Conservation (phyloP, 2,329 filamentous ascomycete genomes). For the Lecanosticta acicola region DNA sequence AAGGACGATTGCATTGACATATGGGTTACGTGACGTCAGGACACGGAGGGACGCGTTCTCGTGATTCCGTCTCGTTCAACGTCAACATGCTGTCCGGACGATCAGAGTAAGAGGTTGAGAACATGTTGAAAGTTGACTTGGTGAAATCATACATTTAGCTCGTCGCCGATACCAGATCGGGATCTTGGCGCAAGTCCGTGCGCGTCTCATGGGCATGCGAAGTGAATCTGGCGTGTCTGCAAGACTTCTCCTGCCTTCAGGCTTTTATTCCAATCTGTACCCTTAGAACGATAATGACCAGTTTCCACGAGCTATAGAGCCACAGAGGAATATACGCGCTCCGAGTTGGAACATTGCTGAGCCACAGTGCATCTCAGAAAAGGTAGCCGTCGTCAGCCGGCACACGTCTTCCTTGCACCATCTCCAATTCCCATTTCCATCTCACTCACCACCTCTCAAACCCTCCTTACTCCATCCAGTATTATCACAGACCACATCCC, state of each 20-base stretch:
- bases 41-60: not conserved
- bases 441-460: not conserved
- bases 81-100: too few relatives aligned
- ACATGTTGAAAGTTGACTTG: too few relatives aligned
- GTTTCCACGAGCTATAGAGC: too few relatives aligned
- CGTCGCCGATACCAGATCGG: slow-evolving; percentile 3
- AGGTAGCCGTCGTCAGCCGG: not conserved
- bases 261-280: too few relatives aligned
- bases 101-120: too few relatives aligned
- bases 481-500: not conserved
- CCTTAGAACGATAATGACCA: too few relatives aligned
- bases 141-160: not conserved
- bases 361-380: not conserved
- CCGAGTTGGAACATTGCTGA: not conserved
- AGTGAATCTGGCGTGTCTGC: not conserved
- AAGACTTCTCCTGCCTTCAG: too few relatives aligned
- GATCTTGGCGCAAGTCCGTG: not conserved
- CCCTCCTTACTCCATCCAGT: not conserved
- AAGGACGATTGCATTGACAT: not conserved
- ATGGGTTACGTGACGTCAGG: not conserved
- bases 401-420: not conserved
- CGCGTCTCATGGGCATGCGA: not conserved
- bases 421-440: not conserved
- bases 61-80: not conserved
- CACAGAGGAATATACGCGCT: too few relatives aligned